Percentiles rank a stretch among this genome's conserved stretches.
phyloP scores from a whole-genome alignment of 2,329 filamentous ascomycete genomes.

The Fusarium brevicatenulatum region DNA sequence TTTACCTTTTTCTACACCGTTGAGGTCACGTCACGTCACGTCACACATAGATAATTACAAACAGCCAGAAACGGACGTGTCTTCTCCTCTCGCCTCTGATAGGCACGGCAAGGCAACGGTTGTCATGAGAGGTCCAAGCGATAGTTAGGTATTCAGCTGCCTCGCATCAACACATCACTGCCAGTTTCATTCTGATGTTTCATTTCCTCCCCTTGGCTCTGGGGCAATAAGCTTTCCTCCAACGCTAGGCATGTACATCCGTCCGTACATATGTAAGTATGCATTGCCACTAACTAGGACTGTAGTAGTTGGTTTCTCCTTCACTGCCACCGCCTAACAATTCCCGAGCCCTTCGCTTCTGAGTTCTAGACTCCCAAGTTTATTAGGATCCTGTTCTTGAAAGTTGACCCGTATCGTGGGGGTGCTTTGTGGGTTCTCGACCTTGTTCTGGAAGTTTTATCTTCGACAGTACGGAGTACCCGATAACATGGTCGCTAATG shows the following conservation, averaged over 20 bases:
- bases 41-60: neutral
- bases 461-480: neutral
- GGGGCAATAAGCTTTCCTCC: conserved; percentile 35
- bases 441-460: conserved; percentile 10
- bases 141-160: neutral
- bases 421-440: conserved; percentile 1
- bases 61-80: conserved; percentile 16
- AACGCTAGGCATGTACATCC: conserved; percentile 22
- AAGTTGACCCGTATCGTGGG: neutral
- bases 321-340: conserved; percentile 1
- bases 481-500: neutral
- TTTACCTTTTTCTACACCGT: neutral
- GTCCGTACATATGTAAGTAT: neutral
- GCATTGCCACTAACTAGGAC: conserved; percentile 14
- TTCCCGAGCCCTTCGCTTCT: neutral
- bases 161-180: neutral
- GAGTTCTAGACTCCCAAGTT: conserved; percentile 27
- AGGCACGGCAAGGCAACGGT: neutral
- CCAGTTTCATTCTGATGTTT: neutral
- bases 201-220: conserved; percentile 10
- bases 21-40: neutral
- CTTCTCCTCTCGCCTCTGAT: neutral
- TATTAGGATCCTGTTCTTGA: neutral
- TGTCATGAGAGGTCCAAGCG: neutral
- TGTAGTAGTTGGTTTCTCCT: neutral